Evolutionary conservation across 495 filamentous ascomycete genomes (phyloP).

Genomic region (Cryomyces antarcticus): DNA sequence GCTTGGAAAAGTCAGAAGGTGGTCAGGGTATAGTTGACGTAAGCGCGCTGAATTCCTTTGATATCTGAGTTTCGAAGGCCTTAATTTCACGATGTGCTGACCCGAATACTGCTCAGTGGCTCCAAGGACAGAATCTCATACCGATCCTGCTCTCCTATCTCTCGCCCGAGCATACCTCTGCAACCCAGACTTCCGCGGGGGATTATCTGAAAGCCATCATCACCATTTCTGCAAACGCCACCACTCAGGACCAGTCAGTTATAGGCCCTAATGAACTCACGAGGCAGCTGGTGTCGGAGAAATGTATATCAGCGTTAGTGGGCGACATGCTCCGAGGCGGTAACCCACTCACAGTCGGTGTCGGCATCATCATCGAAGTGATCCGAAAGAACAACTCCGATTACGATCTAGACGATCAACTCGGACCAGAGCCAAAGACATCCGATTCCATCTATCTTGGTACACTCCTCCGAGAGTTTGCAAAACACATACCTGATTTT

Average conservation of each 20-base stretch:
- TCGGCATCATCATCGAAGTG: constrained; percentile 95
- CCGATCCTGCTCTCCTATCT: constrained; percentile 75
- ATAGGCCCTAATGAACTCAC: constrained; percentile 97
- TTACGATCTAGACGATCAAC: constrained; percentile 78
- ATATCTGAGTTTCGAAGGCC: constrained; percentile 10
- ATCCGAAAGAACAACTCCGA: constrained; percentile 99
- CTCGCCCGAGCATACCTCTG: constrained; percentile 55
- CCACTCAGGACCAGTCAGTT: constrained; percentile 89
- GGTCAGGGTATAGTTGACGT: constrained; percentile 91
- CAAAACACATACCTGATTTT: constrained; percentile 80
- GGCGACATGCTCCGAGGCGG: constrained; percentile 83
- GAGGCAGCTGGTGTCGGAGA: constrained; percentile 77
- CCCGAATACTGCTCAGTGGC: constrained; percentile 39
- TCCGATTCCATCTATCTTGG: constrained; percentile 96
- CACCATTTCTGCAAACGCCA: constrained; percentile 95
- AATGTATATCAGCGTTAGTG: constrained; percentile 65
- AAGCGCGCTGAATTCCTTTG: constrained; percentile 4
- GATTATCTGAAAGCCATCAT: constrained; percentile 99
- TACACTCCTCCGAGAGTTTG: constrained; percentile 77
- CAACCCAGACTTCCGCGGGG: constrained; percentile 88
- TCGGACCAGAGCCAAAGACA: constrained; percentile 54
- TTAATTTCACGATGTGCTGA: not conserved
- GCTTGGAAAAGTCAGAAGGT: constrained; percentile 77
- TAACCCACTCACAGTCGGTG: constrained; percentile 86
- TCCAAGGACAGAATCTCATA: constrained; percentile 80